Evolutionary conservation across 768 basidiomycete species (phyloP).

Genomic region (Peribolospora kevripleyi): DNA sequence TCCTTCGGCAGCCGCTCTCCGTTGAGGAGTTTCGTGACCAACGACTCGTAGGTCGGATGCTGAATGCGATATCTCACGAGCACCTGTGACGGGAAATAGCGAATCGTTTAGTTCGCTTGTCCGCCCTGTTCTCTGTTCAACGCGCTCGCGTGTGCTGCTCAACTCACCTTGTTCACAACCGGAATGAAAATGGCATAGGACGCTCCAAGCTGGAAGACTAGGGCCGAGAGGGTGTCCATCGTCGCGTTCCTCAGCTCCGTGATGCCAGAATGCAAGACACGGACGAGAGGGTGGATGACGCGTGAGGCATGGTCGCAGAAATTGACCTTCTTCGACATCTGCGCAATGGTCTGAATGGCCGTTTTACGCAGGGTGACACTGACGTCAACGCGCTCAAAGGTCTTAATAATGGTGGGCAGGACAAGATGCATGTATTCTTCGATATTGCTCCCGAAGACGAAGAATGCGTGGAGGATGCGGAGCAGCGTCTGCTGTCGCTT

Average conservation of each 20-base stretch:
- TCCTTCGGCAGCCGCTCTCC: slow-evolving; percentile 83
- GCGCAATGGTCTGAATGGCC: slow-evolving; percentile 76
- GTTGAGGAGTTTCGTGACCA: slow-evolving; percentile 67
- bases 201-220: slow-evolving; percentile 77
- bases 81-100: slow-evolving; percentile 26
- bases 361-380: slow-evolving; percentile 52
- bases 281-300: slow-evolving; percentile 81
- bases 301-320: slow-evolving; percentile 94
- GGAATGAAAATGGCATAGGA: slow-evolving; percentile 97
- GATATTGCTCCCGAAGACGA: slow-evolving; percentile 84
- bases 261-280: slow-evolving; percentile 38
- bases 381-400: slow-evolving; percentile 61
- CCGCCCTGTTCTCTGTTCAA: too few relatives aligned
- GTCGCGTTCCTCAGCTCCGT: slow-evolving; percentile 54
- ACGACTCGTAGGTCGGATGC: slow-evolving; percentile 62
- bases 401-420: slow-evolving; percentile 75
- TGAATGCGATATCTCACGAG: slow-evolving; percentile 48
- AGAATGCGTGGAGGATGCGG: slow-evolving; percentile 80
- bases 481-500: slow-evolving; percentile 39
- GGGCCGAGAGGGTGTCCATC: slow-evolving; percentile 77
- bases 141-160: too few relatives aligned
- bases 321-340: slow-evolving; percentile 72
- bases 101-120: too few relatives aligned
- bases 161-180: slow-evolving; percentile 69
- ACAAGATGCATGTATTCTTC: slow-evolving; percentile 95